Evolutionary conservation across 768 basidiomycete genomes (phyloP).

Genomic region (Boletus speciosus): DNA sequence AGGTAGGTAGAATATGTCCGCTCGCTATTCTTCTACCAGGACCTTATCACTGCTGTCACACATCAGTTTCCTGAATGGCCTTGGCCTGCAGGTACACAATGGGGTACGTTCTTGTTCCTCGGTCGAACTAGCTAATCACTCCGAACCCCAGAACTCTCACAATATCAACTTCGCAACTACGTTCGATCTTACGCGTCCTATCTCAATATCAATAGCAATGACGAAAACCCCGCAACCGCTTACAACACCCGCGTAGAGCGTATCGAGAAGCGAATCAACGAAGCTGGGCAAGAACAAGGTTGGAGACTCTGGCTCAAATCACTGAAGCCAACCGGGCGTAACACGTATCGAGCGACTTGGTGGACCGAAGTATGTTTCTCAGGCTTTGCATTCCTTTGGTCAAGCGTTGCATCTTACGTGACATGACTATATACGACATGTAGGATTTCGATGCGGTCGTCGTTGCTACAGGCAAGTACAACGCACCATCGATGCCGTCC

Average conservation of each 20-base stretch:
- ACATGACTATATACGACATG: neutral
- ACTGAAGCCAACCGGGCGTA: slow-evolving; percentile 3
- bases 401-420: neutral
- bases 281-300: slow-evolving; percentile 5
- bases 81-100: slow-evolving; percentile 14
- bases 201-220: slow-evolving; percentile 26
- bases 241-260: slow-evolving; percentile 50
- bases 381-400: neutral
- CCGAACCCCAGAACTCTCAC: slow-evolving; percentile 26
- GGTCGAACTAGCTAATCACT: neutral
- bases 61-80: slow-evolving; percentile 13
- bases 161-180: slow-evolving; percentile 36
- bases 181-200: slow-evolving; percentile 14
- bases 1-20: neutral
- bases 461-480: slow-evolving; percentile 9
- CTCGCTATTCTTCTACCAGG: neutral
- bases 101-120: neutral
- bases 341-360: slow-evolving; percentile 32
- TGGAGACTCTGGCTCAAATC: slow-evolving; percentile 14
- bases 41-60: neutral
- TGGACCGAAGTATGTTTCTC: slow-evolving; percentile 13
- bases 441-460: slow-evolving; percentile 18
- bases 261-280: slow-evolving; percentile 37
- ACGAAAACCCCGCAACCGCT: slow-evolving; percentile 35
- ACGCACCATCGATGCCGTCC: slow-evolving; percentile 12